Evolutionary conservation across 2,329 filamentous ascomycete species (phyloP).

Genomic region (Apiospora kogelbergensis): DNA sequence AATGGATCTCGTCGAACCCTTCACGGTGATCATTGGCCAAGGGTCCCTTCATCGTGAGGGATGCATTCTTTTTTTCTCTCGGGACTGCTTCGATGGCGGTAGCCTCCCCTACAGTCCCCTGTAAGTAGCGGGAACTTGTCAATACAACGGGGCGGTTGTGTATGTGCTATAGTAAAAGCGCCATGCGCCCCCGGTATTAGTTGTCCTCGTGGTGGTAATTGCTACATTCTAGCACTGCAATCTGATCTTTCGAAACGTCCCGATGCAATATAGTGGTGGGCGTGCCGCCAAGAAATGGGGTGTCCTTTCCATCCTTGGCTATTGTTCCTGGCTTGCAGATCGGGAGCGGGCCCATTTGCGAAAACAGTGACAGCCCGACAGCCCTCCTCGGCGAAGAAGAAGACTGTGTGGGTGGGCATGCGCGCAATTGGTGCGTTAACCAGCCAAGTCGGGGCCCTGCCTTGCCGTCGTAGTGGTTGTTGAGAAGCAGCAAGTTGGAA

Average conservation of each 20-base stretch:
- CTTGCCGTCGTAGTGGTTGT: neutral
- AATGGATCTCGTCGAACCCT: slow-evolving; percentile 6
- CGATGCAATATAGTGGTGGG: neutral
- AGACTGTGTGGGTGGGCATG: neutral
- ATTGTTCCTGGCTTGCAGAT: neutral
- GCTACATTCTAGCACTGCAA: neutral
- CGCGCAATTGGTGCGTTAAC: neutral
- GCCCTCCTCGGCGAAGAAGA: neutral
- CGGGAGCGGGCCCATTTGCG: neutral
- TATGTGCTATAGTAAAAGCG: neutral
- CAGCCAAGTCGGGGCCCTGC: neutral
- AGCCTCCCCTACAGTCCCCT: neutral
- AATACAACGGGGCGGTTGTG: neutral
- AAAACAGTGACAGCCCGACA: neutral
- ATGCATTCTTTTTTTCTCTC: neutral
- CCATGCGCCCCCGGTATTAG: neutral
- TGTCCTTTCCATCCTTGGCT: neutral
- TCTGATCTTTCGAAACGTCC: neutral
- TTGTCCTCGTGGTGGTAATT: neutral
- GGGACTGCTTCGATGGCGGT: neutral
- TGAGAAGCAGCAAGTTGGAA: neutral
- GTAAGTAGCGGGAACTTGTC: neutral
- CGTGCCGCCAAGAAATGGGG: neutral
- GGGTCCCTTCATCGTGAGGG: neutral
- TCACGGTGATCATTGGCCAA: neutral